Evolutionary conservation across 768 basidiomycete species (phyloP).

Genomic region (Boletus fagicola): DNA sequence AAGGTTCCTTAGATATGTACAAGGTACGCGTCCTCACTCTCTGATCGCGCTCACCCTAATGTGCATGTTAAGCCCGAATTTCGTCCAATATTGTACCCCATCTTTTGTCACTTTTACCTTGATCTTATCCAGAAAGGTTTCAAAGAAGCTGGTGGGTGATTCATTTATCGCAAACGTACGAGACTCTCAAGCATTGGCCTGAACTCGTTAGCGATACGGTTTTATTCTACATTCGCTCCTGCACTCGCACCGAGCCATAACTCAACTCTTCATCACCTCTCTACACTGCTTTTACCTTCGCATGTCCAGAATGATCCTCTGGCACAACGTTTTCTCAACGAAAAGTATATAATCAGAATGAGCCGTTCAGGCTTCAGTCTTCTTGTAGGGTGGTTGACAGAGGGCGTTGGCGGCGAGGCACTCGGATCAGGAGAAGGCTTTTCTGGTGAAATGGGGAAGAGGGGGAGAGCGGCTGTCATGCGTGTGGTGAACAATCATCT

Average conservation of each 20-base stretch:
- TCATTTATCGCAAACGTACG: not conserved
- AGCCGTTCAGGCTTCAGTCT: conserved; percentile 89
- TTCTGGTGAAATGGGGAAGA: conserved; percentile 74
- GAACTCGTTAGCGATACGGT: conserved; percentile 58
- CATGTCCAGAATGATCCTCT: conserved; percentile 83
- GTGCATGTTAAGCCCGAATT: conserved; percentile 73
- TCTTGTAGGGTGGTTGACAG: conserved; percentile 93
- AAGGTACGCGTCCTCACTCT: conserved; percentile 47
- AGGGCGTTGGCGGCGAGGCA: conserved; percentile 85
- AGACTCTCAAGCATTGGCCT: conserved; percentile 9
- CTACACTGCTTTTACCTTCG: conserved; percentile 73
- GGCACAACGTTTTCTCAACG: conserved; percentile 81
- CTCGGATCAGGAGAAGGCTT: conserved; percentile 78
- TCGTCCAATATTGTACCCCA: conserved; percentile 88
- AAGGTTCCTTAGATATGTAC: conserved; percentile 90
- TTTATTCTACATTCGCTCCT: conserved; percentile 68
- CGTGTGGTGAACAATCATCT: conserved; percentile 93
- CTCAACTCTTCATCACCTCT: conserved; percentile 70
- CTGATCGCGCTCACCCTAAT: conserved; percentile 9
- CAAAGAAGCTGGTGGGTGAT: conserved; percentile 76
- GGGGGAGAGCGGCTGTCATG: conserved; percentile 88
- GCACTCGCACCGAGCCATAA: conserved; percentile 67
- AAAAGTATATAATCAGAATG: conserved; percentile 89
- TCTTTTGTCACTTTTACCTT: conserved; percentile 96
- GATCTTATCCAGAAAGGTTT: conserved; percentile 90